Conservation (phyloP, 164 flowering plant species). For the Stephania yunnanensis region DNA sequence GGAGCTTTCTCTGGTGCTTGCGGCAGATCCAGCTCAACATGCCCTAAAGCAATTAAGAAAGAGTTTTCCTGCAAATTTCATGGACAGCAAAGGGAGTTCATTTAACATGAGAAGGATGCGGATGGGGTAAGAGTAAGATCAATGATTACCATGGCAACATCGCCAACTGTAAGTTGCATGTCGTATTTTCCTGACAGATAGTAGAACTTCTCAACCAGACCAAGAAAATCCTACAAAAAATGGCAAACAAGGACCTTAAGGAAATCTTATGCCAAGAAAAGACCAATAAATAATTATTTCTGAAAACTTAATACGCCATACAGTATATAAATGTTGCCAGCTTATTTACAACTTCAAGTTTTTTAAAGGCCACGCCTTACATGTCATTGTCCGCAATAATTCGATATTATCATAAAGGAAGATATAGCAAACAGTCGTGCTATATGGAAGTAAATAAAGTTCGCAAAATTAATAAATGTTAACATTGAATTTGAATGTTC, state of each 20-base stretch:
- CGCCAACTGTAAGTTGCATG: slow-evolving; percentile 85
- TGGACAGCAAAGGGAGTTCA: background rate
- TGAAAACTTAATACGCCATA: background rate
- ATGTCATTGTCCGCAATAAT: background rate
- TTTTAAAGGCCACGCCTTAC: too few relatives aligned
- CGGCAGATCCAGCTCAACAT: slow-evolving; percentile 87
- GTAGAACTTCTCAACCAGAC: slow-evolving; percentile 87
- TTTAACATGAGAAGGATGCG: background rate
- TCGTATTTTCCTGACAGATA: slow-evolving; percentile 92
- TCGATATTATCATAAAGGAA: background rate
- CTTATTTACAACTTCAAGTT: background rate
- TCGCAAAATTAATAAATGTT: background rate
- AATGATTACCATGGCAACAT: slow-evolving; percentile 75
- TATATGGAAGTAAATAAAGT: background rate
- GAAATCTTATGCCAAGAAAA: background rate
- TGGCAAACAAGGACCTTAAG: background rate
- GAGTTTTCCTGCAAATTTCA: slow-evolving; percentile 79
- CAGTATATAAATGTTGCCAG: background rate
- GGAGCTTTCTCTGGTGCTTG: slow-evolving; percentile 88
- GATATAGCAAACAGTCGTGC: background rate
- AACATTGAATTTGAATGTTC: background rate
- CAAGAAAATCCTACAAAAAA: slow-evolving; percentile 74
- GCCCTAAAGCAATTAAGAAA: slow-evolving; percentile 58
- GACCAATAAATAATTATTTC: background rate
- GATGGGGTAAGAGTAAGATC: background rate